phyloP scores from a whole-genome alignment of 1,139 yeast genomes.

The Entelexis paramagnoliae region DNA sequence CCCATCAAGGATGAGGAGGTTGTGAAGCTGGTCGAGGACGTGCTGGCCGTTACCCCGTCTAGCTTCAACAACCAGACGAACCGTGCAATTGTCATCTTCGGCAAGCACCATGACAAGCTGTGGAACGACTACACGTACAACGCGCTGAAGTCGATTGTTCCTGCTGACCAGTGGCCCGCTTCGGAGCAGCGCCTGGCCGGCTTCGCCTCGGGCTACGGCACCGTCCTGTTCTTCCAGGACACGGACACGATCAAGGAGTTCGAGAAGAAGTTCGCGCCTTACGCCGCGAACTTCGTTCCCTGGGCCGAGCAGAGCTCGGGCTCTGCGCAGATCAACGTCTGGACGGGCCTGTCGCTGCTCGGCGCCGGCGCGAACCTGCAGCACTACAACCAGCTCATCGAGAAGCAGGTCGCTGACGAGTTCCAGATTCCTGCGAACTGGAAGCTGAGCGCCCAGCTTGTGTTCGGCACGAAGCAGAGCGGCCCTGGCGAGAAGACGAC shows the following conservation, averaged over 20 bases:
- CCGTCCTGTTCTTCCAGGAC: slow-evolving; percentile 41
- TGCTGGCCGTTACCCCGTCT: slow-evolving; percentile 21
- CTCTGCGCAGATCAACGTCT: slow-evolving; percentile 37
- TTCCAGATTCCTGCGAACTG: slow-evolving; percentile 36
- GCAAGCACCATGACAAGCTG: slow-evolving; percentile 36
- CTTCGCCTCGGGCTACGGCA: slow-evolving; percentile 38
- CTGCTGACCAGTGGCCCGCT: slow-evolving; percentile 28
- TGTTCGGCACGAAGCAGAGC: slow-evolving; percentile 32
- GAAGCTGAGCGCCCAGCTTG: slow-evolving; percentile 40
- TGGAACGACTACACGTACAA: slow-evolving; percentile 32
- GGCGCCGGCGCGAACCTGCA: slow-evolving; percentile 42
- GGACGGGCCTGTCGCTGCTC: slow-evolving; percentile 38
- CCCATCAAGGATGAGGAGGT: slow-evolving; percentile 20
- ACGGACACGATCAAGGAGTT: slow-evolving; percentile 32
- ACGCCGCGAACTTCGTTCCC: slow-evolving; percentile 37
- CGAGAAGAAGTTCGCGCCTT: slow-evolving; percentile 36
- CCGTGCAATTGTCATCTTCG: slow-evolving; percentile 31
- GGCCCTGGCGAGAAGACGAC: slow-evolving; percentile 18
- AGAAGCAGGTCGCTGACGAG: slow-evolving; percentile 32
- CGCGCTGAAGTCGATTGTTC: slow-evolving; percentile 22
- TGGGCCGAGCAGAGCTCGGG: slow-evolving; percentile 40
- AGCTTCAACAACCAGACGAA: slow-evolving; percentile 37
- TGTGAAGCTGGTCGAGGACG: slow-evolving; percentile 21
- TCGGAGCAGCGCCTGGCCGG: slow-evolving; percentile 35
- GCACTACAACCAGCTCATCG: slow-evolving; percentile 39